A percentile compares a stretch with the other conserved stretches of the same genome.
phyloP scores from a whole-genome alignment of 1,284 basidiomycete species.

The Amylostereum areolatum region DNA sequence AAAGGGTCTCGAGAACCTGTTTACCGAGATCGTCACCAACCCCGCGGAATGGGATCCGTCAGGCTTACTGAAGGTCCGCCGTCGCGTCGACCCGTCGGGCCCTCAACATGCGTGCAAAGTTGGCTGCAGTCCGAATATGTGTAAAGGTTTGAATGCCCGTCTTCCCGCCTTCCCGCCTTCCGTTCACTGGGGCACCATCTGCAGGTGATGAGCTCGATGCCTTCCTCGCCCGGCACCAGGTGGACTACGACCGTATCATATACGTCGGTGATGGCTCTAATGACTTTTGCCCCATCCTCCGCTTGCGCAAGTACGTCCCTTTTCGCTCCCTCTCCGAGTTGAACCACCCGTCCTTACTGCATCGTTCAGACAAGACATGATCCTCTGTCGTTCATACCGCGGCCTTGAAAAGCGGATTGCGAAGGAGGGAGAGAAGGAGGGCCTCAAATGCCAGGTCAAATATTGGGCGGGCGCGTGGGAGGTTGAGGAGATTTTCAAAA shows the following conservation, averaged over 20 bases:
- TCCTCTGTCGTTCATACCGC: constrained; percentile 71
- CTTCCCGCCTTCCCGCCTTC: background rate
- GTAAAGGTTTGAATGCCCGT: constrained; percentile 65
- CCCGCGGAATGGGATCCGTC: constrained; percentile 77
- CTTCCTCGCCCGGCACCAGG: constrained; percentile 68
- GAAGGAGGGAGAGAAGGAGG: constrained; percentile 55
- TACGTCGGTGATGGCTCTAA: constrained; percentile 96
- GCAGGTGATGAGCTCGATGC: constrained; percentile 85
- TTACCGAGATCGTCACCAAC: constrained; percentile 90
- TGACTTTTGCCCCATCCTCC: constrained; percentile 90
- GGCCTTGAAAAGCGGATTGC: constrained; percentile 74
- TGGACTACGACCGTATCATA: constrained; percentile 73
- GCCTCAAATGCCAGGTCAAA: constrained; percentile 66
- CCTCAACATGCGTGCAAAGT: constrained; percentile 83
- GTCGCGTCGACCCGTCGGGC: constrained; percentile 70
- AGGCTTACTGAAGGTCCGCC: constrained; percentile 72
- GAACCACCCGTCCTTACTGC: background rate
- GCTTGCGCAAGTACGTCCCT: constrained; percentile 60
- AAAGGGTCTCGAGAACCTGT: constrained; percentile 68
- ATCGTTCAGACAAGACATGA: constrained; percentile 59
- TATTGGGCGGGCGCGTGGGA: constrained; percentile 95
- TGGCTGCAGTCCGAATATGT: constrained; percentile 97
- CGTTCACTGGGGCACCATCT: background rate
- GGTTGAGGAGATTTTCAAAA: constrained; percentile 74
- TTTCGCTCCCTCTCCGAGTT: background rate